phyloP scores from a whole-genome alignment of 371 early-diverging fungal species.

The Lichtheimia hyalospora region DNA sequence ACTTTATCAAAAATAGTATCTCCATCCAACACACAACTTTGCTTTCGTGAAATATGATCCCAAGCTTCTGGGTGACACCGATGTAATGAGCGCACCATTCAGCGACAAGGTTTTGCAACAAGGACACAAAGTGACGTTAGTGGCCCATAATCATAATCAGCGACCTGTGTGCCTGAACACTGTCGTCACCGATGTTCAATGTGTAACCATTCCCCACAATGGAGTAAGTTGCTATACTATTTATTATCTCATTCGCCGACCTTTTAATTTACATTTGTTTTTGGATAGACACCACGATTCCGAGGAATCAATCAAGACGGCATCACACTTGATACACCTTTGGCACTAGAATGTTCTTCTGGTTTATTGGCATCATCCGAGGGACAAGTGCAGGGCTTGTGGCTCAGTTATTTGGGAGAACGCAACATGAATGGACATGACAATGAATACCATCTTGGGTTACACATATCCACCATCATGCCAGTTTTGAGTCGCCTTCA shows the following conservation, averaged over 20 bases:
- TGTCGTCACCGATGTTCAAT: conserved; percentile 76
- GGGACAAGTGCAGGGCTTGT: conserved; percentile 79
- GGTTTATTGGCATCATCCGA: conserved; percentile 80
- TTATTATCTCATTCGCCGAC: neutral
- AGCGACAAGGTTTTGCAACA: conserved; percentile 62
- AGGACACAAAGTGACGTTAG: conserved; percentile 63
- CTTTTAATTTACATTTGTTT: conserved; percentile 1
- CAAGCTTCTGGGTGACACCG: conserved; percentile 66
- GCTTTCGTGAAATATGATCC: conserved; percentile 80
- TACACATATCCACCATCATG: conserved; percentile 59
- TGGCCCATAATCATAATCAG: conserved; percentile 81
- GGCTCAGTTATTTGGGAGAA: conserved; percentile 85
- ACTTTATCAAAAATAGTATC: conserved; percentile 34
- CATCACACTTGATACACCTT: conserved; percentile 84
- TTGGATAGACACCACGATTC: conserved; percentile 75
- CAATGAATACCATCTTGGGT: conserved; percentile 78
- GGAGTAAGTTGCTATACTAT: conserved; percentile 35
- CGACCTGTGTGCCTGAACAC: conserved; percentile 74
- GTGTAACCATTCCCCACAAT: conserved; percentile 79
- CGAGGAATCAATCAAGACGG: conserved; percentile 80
- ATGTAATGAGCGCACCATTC: conserved; percentile 65
- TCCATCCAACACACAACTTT: conserved; percentile 87
- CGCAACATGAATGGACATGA: conserved; percentile 68
- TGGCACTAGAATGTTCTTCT: conserved; percentile 80
- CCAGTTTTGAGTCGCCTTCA: conserved; percentile 55